phyloP scores from a whole-genome alignment of 2,329 filamentous ascomycete genomes.

The Hirsutella thompsonii region DNA sequence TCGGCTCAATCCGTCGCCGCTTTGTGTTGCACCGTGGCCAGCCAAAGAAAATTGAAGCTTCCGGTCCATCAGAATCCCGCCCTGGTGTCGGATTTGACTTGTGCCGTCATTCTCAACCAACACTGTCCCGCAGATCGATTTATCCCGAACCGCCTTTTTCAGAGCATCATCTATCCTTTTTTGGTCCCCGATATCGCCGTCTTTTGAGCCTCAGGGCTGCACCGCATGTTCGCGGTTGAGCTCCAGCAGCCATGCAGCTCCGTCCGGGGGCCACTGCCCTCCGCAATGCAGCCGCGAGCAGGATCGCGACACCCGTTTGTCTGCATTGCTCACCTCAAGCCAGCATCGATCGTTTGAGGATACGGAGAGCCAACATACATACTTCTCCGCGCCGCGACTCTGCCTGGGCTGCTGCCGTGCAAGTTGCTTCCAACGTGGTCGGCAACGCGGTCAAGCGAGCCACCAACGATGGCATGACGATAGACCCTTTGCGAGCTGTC shows the following conservation, averaged over 20 bases:
- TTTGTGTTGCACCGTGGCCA: not conserved
- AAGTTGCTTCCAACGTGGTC: conserved; percentile 58
- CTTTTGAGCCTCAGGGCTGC: not conserved
- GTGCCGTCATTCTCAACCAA: not conserved
- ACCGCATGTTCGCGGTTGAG: not conserved
- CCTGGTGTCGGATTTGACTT: not conserved
- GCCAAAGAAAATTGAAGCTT: conserved; percentile 4
- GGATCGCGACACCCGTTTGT: conserved; percentile 15
- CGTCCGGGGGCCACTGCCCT: conserved; percentile 39
- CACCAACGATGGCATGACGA: conserved; percentile 52
- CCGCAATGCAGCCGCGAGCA: conserved; percentile 22
- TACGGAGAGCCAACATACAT: conserved; percentile 24
- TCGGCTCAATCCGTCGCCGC: conserved; percentile 4
- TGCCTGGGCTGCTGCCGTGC: conserved; percentile 65
- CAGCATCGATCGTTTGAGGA: conserved; percentile 14
- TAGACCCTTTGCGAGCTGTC: conserved; percentile 81
- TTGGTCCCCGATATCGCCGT: not conserved
- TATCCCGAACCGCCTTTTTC: not conserved
- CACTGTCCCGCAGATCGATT: not conserved
- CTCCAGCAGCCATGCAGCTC: conserved; percentile 35
- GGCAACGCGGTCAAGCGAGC: conserved; percentile 51
- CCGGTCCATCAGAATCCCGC: not conserved
- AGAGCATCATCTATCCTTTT: not conserved
- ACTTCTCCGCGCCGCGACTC: conserved; percentile 36
- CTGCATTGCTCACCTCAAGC: conserved; percentile 17